Base-by-base conservation (phyloP, 345 rosid genomes). In the Psidium guajava region DNA sequence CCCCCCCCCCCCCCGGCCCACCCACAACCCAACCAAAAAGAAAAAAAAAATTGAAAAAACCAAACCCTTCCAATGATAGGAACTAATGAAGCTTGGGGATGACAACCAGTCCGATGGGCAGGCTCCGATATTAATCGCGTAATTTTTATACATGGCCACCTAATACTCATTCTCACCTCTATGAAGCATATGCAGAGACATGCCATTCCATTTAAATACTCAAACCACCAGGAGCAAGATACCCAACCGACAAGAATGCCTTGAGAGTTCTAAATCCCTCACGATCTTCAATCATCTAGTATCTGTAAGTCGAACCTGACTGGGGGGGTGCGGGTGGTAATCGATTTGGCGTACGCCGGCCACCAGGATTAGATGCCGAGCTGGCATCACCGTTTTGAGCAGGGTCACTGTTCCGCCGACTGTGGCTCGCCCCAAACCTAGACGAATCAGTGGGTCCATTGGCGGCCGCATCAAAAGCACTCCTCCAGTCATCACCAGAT, bases 241-340 rank as follows among this genome's bases (percentile, higher is more conserved):
- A 82, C 75, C 85, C 86, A 40, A 20, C 75, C 47, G 5, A 69
- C 47, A 32, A 32, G 47, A 69, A 69, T 69, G 77, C 77, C 75
- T 32, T 9, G 47, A 64, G 44, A 69, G 24, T 8, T 40, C 16
- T 69, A 16, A 18, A 36, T 36, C 77, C 77, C 32, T 36, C 77
- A 69, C 32, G 77, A 32, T 36, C 77, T 32, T 69, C 77, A 69
- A 69, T 16, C 77, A 18, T 69, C 80, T 69, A 69, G 80, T 92
- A 92, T 91, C 93, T 89, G 85, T 92, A 89, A 20, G 91, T 86
- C 25, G 93, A 92, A 89, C 92, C 94, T 0, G 94, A 87, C 53
- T 87, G 93, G 2, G 99, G 99, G 8, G 99, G 98, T 28, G 94
- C 95, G 9, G 99, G 99, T 22, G 99, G 98, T 92, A 93, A 56